phyloP scores from a whole-genome alignment of 1,284 basidiomycete genomes.

The Tausonia pullulans region DNA sequence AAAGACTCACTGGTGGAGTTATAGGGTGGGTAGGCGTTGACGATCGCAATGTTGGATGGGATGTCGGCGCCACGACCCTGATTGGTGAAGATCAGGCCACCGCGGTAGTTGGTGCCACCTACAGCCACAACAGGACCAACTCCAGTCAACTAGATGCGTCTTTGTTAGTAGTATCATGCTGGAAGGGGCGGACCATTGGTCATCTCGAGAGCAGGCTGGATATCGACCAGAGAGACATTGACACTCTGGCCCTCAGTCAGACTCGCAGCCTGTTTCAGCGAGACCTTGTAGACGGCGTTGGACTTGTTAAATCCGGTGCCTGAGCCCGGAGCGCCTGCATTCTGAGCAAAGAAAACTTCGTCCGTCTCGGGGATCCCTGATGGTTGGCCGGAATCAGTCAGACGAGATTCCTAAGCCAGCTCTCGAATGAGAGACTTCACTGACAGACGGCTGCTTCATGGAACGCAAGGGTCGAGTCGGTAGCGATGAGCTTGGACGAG shows the following conservation, averaged over 20 bases:
- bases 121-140: slow-evolving; percentile 35
- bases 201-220: slow-evolving; percentile 51
- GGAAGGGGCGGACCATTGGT: slow-evolving; percentile 47
- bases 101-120: slow-evolving; percentile 48
- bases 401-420: background rate
- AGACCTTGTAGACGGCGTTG: slow-evolving; percentile 39
- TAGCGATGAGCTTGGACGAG: slow-evolving; percentile 48
- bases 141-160: background rate
- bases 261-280: slow-evolving; percentile 34
- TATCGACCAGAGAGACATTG: slow-evolving; percentile 36
- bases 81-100: slow-evolving; percentile 51
- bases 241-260: slow-evolving; percentile 39
- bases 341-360: slow-evolving; percentile 45
- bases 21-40: slow-evolving; percentile 52
- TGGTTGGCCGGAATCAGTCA: background rate
- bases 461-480: slow-evolving; percentile 51
- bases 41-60: slow-evolving; percentile 52
- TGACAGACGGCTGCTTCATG: slow-evolving; percentile 60
- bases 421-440: slow-evolving; percentile 2
- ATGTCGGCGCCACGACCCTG: slow-evolving; percentile 53
- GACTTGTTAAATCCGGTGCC: slow-evolving; percentile 38
- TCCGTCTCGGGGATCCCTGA: slow-evolving; percentile 42
- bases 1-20: slow-evolving; percentile 40
- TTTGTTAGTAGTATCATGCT: slow-evolving; percentile 4
- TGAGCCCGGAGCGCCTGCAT: slow-evolving; percentile 37